Evolutionary conservation across 768 basidiomycete species (phyloP).

Genomic region (Stropharia rugosoannulata): DNA sequence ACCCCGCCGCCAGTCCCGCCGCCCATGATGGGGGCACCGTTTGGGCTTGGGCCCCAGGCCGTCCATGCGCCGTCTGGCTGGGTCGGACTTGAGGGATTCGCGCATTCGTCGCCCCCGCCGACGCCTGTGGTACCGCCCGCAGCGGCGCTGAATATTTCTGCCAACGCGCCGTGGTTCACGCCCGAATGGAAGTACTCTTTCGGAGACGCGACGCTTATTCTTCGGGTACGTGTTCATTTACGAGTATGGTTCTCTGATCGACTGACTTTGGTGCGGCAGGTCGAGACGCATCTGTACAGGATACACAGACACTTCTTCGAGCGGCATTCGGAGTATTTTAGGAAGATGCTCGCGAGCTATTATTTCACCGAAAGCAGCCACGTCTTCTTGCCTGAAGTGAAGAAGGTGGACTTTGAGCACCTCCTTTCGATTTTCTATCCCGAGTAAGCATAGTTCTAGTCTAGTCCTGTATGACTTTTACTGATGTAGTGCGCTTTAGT

Average conservation of each 20-base stretch:
- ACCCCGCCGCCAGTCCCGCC: neutral
- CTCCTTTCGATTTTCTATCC: slow-evolving; percentile 34
- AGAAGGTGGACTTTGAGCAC: slow-evolving; percentile 33
- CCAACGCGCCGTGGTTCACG: slow-evolving; percentile 1
- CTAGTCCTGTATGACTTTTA: neutral
- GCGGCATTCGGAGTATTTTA: slow-evolving; percentile 23
- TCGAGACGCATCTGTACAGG: slow-evolving; percentile 20
- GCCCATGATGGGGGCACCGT: neutral
- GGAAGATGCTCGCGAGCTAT: slow-evolving; percentile 12
- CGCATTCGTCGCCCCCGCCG: neutral
- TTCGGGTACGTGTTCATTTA: slow-evolving; percentile 13
- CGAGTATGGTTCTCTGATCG: neutral
- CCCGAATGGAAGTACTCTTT: slow-evolving; percentile 16
- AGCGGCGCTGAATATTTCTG: neutral
- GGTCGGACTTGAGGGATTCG: neutral
- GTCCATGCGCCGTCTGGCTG: neutral
- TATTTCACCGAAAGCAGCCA: slow-evolving; percentile 6
- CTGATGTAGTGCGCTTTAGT: slow-evolving; percentile 15
- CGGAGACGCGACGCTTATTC: slow-evolving; percentile 17
- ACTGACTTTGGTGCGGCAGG: slow-evolving; percentile 11
- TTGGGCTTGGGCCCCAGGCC: too few species aligned
- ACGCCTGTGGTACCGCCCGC: slow-evolving; percentile 1
- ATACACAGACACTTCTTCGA: slow-evolving; percentile 28
- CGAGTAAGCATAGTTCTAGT: slow-evolving; percentile 21
- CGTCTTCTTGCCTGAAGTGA: slow-evolving; percentile 32